Evolutionary conservation across 2,329 filamentous ascomycete genomes (phyloP).

Genomic region (Pseudogymnoascus sp.): DNA sequence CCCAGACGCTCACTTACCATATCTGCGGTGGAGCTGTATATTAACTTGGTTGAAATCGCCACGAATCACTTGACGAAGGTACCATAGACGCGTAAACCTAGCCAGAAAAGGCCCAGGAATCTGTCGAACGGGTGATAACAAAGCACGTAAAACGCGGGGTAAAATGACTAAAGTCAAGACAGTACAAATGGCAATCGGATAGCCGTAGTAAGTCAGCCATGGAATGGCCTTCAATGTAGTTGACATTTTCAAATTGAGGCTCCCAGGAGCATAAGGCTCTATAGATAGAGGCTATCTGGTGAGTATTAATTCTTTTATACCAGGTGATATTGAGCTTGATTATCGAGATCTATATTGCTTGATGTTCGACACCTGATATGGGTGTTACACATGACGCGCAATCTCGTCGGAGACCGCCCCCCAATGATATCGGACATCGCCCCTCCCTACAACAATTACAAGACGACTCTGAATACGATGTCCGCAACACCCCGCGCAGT

Average conservation of each 20-base stretch:
- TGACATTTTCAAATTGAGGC: background rate
- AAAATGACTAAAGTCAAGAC: background rate
- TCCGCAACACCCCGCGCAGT: background rate
- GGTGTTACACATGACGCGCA: background rate
- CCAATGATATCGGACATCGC: background rate
- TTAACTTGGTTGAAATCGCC: conserved; percentile 36
- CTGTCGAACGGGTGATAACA: conserved; percentile 30
- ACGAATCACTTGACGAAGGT: conserved; percentile 33
- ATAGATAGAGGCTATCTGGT: background rate
- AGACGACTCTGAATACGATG: background rate
- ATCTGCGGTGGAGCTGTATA: conserved; percentile 35
- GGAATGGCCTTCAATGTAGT: background rate
- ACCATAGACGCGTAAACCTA: conserved; percentile 41
- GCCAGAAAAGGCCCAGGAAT: conserved; percentile 42
- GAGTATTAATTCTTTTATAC: background rate
- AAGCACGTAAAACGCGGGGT: background rate
- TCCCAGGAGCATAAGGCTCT: background rate
- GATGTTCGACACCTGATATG: background rate
- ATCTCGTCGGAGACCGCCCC: background rate
- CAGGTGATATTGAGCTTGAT: background rate
- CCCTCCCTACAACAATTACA: background rate
- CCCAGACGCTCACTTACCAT: conserved; percentile 27
- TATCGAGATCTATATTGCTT: background rate
- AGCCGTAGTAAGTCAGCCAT: background rate
- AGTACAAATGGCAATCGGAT: background rate